Evolutionary conservation across 106 monocot species (phyloP), one percentile per base, ranked within the genome.

Genomic region (Triglochin maritima): DNA sequence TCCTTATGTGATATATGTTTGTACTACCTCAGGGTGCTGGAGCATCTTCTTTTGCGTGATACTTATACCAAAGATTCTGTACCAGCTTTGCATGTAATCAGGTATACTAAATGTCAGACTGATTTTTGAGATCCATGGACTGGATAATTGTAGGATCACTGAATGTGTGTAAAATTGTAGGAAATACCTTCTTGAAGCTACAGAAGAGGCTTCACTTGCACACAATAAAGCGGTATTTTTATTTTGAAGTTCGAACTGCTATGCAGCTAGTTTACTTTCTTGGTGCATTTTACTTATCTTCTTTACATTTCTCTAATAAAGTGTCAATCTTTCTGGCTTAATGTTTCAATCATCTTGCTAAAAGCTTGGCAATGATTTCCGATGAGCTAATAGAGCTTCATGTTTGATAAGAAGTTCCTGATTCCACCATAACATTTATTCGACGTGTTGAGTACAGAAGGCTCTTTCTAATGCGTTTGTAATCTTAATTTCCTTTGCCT

Each of bases 41-140:
- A 98, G 76, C 82, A 92, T 79, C 77, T 92, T 77, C 91, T 98
- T 55, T 76, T 98, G 78, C 78, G 84, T 57, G 88, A 88, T 60
- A 98, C 98, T 55, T 98, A 98, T 62, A 98, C 85, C n/a, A 86
- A 86, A 79, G 98, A 98, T 62, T 86, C 92, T 47, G 84, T 98
- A 62, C 91, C 86, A 50, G 98, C 98, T 13, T 75, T 98, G 12
- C 88, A 89, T 75, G 83, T 79, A 75, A 92, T 98, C 47, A 76
- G 92, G 98, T 89, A 82, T 63, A 61, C 44, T 65, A n/a, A 42
- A 16, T 52, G 52, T 52, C 9, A 11, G 52, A 52, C 11, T 52
- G 52, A 52, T 0, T 52, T 52, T 52, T 52, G 52, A 8, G 52
- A 52, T 52, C 9, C 62, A 44, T 7, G 4, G 41, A 17, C 6